A percentile compares a stretch with the other conserved stretches of the same genome.
Evolutionary conservation across 2,329 filamentous ascomycete species (phyloP).

Genomic region (Cladophialophora exuberans): DNA sequence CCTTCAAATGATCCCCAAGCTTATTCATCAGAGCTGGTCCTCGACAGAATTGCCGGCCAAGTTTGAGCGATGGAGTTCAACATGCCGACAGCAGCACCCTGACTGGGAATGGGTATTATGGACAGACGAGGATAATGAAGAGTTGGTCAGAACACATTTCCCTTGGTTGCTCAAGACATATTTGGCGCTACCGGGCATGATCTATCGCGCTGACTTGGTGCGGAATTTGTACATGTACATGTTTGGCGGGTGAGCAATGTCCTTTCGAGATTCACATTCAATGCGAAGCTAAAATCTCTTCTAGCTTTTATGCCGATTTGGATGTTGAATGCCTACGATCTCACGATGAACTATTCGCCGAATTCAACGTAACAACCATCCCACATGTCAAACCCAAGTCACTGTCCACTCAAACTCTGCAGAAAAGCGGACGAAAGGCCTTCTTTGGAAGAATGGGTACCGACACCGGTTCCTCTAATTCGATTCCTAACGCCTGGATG

Average conservation of each 20-base stretch:
- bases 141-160: slow-evolving; percentile 39
- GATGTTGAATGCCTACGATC: slow-evolving; percentile 40
- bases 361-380: slow-evolving; percentile 32
- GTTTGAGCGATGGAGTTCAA: slow-evolving; percentile 39
- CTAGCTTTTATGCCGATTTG: slow-evolving; percentile 39
- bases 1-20: slow-evolving; percentile 30
- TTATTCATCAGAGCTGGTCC: slow-evolving; percentile 35
- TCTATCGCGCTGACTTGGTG: slow-evolving; percentile 40
- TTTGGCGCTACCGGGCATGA: slow-evolving; percentile 36
- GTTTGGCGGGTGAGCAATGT: slow-evolving; percentile 36
- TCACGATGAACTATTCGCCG: slow-evolving; percentile 33
- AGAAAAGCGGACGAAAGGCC: slow-evolving; percentile 28
- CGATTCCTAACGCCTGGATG: slow-evolving; percentile 46
- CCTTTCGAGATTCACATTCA: neutral
- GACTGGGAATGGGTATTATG: slow-evolving; percentile 45
- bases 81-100: slow-evolving; percentile 37
- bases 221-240: slow-evolving; percentile 44
- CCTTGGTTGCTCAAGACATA: slow-evolving; percentile 39
- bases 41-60: slow-evolving; percentile 31
- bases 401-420: slow-evolving; percentile 13
- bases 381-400: slow-evolving; percentile 20
- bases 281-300: neutral
- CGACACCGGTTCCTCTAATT: slow-evolving; percentile 36
- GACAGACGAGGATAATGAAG: slow-evolving; percentile 43
- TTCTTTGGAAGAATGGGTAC: slow-evolving; percentile 42